Evolutionary conservation across 2,329 filamentous ascomycete species (phyloP).

Genomic region (Ascochyta viciae-villosae): DNA sequence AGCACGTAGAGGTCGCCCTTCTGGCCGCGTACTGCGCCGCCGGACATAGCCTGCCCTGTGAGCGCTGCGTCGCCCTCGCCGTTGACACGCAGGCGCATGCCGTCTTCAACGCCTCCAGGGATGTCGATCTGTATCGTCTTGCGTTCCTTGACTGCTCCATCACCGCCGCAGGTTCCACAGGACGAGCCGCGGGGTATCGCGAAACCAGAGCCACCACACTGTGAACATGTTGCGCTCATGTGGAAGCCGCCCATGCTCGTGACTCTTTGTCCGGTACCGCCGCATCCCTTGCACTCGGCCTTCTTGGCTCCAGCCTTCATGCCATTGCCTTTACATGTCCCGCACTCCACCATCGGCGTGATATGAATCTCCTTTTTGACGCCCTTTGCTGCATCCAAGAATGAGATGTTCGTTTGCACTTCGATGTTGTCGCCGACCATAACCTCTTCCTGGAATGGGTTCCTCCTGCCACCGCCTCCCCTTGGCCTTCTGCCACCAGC

Average conservation of each 20-base stretch:
- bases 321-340: conserved; percentile 82
- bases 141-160: conserved; percentile 82
- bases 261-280: conserved; percentile 84
- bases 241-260: conserved; percentile 96
- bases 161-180: conserved; percentile 79
- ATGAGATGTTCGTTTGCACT: conserved; percentile 89
- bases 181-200: conserved; percentile 80
- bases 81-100: conserved; percentile 86
- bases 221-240: conserved; percentile 86
- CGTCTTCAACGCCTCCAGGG: conserved; percentile 93
- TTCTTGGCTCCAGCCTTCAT: conserved; percentile 81
- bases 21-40: conserved; percentile 66
- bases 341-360: conserved; percentile 80
- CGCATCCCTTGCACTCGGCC: conserved; percentile 77
- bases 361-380: conserved; percentile 86
- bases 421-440: conserved; percentile 96
- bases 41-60: conserved; percentile 72
- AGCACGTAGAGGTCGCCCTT: conserved; percentile 91
- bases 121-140: conserved; percentile 90
- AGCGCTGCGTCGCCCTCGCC: conserved; percentile 87
- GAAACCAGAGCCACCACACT: conserved; percentile 80
- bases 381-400: conserved; percentile 95
- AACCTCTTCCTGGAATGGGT: conserved; percentile 79
- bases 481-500: conserved; percentile 63
- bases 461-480: conserved; percentile 59